phyloP scores from a whole-genome alignment of 2,329 filamentous ascomycete species.

The Penicillium sp. region DNA sequence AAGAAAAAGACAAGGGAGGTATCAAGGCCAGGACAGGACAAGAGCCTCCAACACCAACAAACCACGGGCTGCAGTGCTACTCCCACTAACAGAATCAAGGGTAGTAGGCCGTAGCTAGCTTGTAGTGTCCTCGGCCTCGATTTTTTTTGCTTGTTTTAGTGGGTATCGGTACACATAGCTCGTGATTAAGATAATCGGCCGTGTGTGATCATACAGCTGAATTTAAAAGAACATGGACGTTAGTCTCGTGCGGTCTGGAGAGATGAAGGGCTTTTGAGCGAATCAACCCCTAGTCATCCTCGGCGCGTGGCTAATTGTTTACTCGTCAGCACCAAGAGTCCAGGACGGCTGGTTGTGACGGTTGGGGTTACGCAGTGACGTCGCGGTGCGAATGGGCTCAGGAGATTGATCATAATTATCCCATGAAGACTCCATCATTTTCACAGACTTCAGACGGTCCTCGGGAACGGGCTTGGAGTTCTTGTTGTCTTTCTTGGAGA shows the following conservation, averaged over 20 bases:
- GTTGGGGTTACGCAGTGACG: conserved; percentile 24
- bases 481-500: conserved; percentile 39
- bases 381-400: conserved; percentile 28
- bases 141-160: neutral
- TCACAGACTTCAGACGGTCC: conserved; percentile 67
- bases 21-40: neutral
- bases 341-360: conserved; percentile 41
- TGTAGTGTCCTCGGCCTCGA: neutral
- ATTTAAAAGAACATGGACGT: neutral
- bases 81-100: neutral
- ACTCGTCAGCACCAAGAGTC: conserved; percentile 44
- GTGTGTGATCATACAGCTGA: conserved; percentile 5
- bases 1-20: neutral
- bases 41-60: neutral
- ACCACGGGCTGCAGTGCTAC: neutral
- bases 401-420: conserved; percentile 42
- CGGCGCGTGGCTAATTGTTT: neutral
- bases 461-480: conserved; percentile 52
- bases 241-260: neutral
- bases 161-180: conserved; percentile 29
- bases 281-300: neutral
- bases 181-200: conserved; percentile 16
- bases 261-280: neutral
- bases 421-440: conserved; percentile 68
- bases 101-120: neutral